These are phyloP conservation scores for Eucalyptus guilfoylei DNA, from an alignment of 345 rosid genomes.

Conservation along the genomic window DNA sequence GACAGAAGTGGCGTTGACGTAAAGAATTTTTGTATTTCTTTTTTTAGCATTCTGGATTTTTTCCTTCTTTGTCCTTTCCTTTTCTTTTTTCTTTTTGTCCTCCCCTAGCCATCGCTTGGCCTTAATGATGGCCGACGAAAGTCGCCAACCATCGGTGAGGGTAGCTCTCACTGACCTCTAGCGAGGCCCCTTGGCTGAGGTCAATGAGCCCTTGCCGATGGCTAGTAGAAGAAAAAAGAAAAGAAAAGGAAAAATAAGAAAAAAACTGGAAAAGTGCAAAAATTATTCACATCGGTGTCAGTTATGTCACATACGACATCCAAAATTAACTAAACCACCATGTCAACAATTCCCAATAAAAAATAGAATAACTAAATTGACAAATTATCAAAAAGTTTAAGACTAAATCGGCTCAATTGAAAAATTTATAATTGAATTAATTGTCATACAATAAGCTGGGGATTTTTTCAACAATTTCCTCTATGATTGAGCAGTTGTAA, in stretches of 20 bases:
- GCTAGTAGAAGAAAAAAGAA: neutral
- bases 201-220: neutral
- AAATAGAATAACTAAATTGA: too few relatives aligned
- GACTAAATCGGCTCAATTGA: rapidly evolving
- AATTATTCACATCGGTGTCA: neutral
- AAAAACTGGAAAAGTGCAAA: too few relatives aligned
- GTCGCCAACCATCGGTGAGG: neutral
- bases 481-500: neutral
- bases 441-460: rapidly evolving
- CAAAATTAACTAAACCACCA: neutral
- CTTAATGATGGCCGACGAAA: neutral
- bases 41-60: neutral
- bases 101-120: rapidly evolving
- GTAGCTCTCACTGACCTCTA: neutral
- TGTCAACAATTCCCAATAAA: neutral
- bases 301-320: neutral
- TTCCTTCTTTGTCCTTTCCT: too few relatives aligned
- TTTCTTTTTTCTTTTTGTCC: too few relatives aligned
- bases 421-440: too few relatives aligned
- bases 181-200: neutral
- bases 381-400: too few relatives aligned
- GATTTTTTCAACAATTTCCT: neutral
- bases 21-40: too few relatives aligned
- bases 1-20: rapidly evolving
- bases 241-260: rapidly evolving